Evolutionary conservation across 2,329 filamentous ascomycete species (phyloP), one percentile per base, ranked within the genome.

Genomic region (Dactylellina sp.): DNA sequence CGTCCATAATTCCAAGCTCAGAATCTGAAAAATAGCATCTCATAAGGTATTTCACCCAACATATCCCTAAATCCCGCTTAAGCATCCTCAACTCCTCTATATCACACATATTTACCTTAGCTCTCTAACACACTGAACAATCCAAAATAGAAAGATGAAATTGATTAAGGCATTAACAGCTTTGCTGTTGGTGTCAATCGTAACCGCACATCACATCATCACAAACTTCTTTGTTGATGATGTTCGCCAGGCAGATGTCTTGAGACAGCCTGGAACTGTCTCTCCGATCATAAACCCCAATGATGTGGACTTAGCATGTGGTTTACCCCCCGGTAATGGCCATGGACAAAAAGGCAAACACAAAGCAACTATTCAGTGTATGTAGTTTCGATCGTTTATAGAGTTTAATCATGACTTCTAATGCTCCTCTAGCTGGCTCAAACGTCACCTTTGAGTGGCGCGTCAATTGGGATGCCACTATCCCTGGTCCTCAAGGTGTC

Each of bases 391-490:
- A 35, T 24, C 16, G 28, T 32, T 9, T 49, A 40, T 32, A 25
- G 1, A n/a, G 25, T 6, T 44, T 12, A n/a, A 49, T 20, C n/a
- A 18, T 6, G 28, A 14, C 6, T 22, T 22, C 50, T 71, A 39
- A 64, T 32, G 39, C 47, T 25, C 7, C 16, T n/a, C 42, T 16
- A 75, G 70, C 70, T 18, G 57, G 63, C 1, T 68, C 61, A 12
- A 75, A 52, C 0, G 12, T 75, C 7, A 75, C 61, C 9, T 75
- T 75, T n/a, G 63, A 68, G 42, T 75, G 70, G 70, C 63, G 65
- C 46, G 59, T 39, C 18, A 65, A 72, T n/a, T 72, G 68, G 68
- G 50, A 42, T 24, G 53, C 5, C 16, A 52, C 52, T 7, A 40
- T 63, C 20, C 35, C 57, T 3, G 56, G 61, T 18, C 70, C 70